A percentile compares a stretch with the other conserved stretches of the same genome.
These are phyloP conservation scores for Trametes sp. DNA, from an alignment of 1,284 basidiomycete genomes.

Conservation along the genomic window DNA sequence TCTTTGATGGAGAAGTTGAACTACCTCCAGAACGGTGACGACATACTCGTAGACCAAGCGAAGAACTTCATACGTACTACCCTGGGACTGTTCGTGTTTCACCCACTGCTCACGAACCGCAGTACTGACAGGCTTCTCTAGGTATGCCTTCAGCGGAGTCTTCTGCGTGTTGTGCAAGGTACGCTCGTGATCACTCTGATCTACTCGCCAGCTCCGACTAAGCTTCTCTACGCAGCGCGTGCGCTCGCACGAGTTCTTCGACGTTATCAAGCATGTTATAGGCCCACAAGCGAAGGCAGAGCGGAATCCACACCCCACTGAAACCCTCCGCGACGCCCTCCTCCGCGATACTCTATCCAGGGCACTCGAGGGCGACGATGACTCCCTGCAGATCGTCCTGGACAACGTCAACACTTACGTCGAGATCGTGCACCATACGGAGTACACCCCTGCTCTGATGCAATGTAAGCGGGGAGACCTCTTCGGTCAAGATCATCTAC, in stretches of 20 bases:
- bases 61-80: conserved; percentile 60
- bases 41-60: conserved; percentile 63
- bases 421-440: conserved; percentile 61
- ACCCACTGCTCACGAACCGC: background rate
- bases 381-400: conserved; percentile 56
- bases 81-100: conserved; percentile 53
- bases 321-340: conserved; percentile 57
- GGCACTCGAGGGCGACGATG: conserved; percentile 56
- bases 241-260: conserved; percentile 58
- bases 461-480: conserved; percentile 54
- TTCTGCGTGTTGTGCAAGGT: conserved; percentile 66
- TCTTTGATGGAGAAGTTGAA: conserved; percentile 55
- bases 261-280: conserved; percentile 57
- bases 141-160: conserved; percentile 62
- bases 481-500: no score
- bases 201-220: background rate
- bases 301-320: conserved; percentile 36
- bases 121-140: conserved; percentile 31
- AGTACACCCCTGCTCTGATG: conserved; percentile 58
- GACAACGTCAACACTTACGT: conserved; percentile 61
- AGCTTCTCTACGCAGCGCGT: conserved; percentile 46
- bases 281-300: conserved; percentile 48
- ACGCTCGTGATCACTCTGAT: conserved; percentile 13
- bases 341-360: conserved; percentile 62
- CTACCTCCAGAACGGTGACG: conserved; percentile 55